Conservation (phyloP, 1,284 basidiomycete genomes). For the Ceratobasidium sp. region DNA sequence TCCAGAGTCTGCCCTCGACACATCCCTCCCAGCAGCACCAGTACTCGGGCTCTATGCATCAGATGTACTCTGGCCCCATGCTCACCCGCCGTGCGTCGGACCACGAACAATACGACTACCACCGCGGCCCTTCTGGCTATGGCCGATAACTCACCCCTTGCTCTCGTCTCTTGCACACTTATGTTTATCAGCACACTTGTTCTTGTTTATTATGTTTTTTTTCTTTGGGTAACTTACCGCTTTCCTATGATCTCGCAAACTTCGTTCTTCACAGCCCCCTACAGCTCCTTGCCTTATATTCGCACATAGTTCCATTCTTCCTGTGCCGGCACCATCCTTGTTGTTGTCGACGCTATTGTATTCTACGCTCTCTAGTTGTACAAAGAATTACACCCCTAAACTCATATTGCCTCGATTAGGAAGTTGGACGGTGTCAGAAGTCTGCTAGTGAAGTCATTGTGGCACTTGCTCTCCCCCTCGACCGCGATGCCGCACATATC, state of each 20-base stretch:
- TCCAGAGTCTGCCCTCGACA: slow-evolving; percentile 14
- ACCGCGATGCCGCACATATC: slow-evolving; percentile 10
- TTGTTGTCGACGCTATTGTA: slow-evolving; percentile 29
- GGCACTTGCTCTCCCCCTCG: no score
- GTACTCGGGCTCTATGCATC: slow-evolving; percentile 1
- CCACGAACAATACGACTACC: slow-evolving; percentile 15
- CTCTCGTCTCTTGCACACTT: slow-evolving; percentile 40
- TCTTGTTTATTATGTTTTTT: background rate
- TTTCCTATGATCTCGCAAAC: no score
- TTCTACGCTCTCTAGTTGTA: slow-evolving; percentile 27
- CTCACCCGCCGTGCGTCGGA: slow-evolving; percentile 25
- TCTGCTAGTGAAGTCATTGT: slow-evolving; percentile 29
- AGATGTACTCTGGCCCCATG: background rate
- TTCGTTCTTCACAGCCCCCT: background rate
- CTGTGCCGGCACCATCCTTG: slow-evolving; percentile 8
- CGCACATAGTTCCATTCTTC: background rate
- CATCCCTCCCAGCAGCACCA: slow-evolving; percentile 30
- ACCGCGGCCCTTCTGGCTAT: slow-evolving; percentile 16
- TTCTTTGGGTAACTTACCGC: slow-evolving; percentile 1
- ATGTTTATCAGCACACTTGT: background rate
- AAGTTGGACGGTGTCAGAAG: slow-evolving; percentile 17
- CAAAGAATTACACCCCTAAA: slow-evolving; percentile 29
- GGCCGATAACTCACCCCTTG: background rate
- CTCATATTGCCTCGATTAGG: slow-evolving; percentile 26
- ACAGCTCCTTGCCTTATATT: background rate